Base-by-base conservation (phyloP, 768 basidiomycete genomes). In the Pisolithus marmoratus region DNA sequence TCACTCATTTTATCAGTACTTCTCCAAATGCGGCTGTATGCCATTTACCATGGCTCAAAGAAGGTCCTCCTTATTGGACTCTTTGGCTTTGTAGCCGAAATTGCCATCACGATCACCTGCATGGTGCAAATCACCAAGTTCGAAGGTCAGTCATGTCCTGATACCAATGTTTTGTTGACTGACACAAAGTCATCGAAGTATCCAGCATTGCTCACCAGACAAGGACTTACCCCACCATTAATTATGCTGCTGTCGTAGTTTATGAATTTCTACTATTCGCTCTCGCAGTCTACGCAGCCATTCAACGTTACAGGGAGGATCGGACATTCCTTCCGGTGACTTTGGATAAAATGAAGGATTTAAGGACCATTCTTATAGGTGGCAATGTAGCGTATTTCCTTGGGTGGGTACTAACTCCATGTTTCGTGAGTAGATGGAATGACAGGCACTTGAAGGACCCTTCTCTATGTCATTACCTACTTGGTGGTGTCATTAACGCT, bases 1-100 rank as follows among this genome's bases (percentile, higher is more conserved):
- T 22, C 5, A 12, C 11, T 42, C 50, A 29, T 1, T 38, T 23
- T 23, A 24, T 11, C 38, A 83, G 81, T 77, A 38, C 81, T 82
- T 54, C 70, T 83, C 15, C 81, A 82, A 66, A 76, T 81, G 65
- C 78, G 83, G 27, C 63, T 84, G n/a, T 82, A 81, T 62, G 83
- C 81, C 2, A 66, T 84, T 54, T 83, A 81, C 62, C 76, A 74
- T 45, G 60, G 79, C 22, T 72, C 80, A 64, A 79, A 76, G 57
- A 74, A 68, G 47, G 60, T 83, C 17, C 71, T 85, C 3, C 63
- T 63, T 3, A 49, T 78, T 17, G 80, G 81, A 75, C 61, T 68
- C 4, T 47, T 58, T 19, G 65, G 65, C 14, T 82, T 78, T 56
- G 49, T 79, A 8, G 46, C 63, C 9, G 37, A 49, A 27, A n/a